Evolutionary conservation across 2,329 filamentous ascomycete genomes (phyloP), one percentile per base, ranked within the genome.

Genomic region (Colletotrichum zoysiae): DNA sequence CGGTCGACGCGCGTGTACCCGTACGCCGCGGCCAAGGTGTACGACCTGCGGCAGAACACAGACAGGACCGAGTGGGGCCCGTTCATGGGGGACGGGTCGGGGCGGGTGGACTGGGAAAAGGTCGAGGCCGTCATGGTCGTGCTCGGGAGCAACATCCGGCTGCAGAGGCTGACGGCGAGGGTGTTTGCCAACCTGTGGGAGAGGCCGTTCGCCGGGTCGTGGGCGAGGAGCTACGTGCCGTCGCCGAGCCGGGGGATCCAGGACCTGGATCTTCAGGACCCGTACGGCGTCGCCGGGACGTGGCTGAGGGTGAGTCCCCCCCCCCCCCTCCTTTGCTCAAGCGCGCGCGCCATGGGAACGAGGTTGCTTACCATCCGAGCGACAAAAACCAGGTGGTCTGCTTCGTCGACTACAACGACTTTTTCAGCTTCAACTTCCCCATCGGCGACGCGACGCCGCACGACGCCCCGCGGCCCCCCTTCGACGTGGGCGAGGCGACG

Each of bases 101-200:
- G 85, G 64, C 80, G 81, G 6, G 90, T 93, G 0, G 92, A 95
- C 79, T 95, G 93, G 93, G 92, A 95, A 80, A 93, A 93, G 82
- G 82, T 95, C 14, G 93, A 95, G 80, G 90, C 91, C 11, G 88
- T 94, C 65, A 88, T 94, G 85, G 83, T 95, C 4, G 89, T 92
- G 2, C 80, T 95, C 4, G 87, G 87, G 4, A 85, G 87, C 77
- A 94, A 94, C 77, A 84, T 92, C 63, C 80, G 82, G 50, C 77
- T 80, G 12, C 87, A 88, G 74, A 81, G 83, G 16, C 78, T 86
- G 12, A 80, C 84, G 9, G 82, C 83, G 23, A 82, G 83, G 2
- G 80, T 87, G 2, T 86, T 90, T 69, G 81, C 80, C 16, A 81
- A 84, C 35, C 81, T 88, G n/a, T 91, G 89, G 87, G 81, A 84